A percentile compares a stretch with the other conserved stretches of the same genome.
These are phyloP conservation scores for Vitis hybrid DNA, from an alignment of 177 flowering plant species.

Conservation along the genomic window DNA sequence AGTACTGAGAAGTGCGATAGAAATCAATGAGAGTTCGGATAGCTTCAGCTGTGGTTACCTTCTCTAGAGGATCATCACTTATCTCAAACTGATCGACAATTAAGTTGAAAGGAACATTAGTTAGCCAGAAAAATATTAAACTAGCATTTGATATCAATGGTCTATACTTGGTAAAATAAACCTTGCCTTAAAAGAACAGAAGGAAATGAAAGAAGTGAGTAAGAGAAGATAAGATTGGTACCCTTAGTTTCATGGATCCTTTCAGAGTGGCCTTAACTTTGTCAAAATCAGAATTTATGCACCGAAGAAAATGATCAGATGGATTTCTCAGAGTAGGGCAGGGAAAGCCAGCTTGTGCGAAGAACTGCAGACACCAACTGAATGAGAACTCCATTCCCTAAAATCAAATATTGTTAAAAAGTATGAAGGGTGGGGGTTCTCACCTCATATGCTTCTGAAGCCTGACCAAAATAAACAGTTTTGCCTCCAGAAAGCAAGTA, in stretches of 20 bases:
- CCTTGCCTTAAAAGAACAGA: background rate
- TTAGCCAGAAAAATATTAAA: background rate
- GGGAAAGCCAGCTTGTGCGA: constrained; percentile 94
- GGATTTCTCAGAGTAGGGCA: constrained; percentile 94
- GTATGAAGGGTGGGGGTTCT: constrained; percentile 1
- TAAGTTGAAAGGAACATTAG: background rate
- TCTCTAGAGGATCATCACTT: constrained; percentile 81
- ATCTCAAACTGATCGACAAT: constrained; percentile 53
- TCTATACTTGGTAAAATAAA: too few species aligned
- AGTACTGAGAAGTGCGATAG: constrained; percentile 60
- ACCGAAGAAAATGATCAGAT: constrained; percentile 91
- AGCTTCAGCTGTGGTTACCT: constrained; percentile 82
- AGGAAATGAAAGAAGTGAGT: background rate
- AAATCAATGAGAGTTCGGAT: constrained; percentile 53
- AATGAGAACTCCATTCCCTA: too few species aligned
- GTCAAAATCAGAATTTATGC: constrained; percentile 93
- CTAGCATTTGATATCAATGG: background rate
- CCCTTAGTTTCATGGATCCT: constrained; percentile 94
- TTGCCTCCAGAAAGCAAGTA: constrained; percentile 92
- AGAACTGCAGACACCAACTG: constrained; percentile 54
- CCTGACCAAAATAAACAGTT: constrained; percentile 83
- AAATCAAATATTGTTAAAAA: background rate
- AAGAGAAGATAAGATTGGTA: constrained; percentile 18
- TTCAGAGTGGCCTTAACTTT: constrained; percentile 90
- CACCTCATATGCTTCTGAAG: constrained; percentile 86